Evolutionary conservation across 148 eudicot genomes (phyloP), one percentile per base, ranked within the genome.

Genomic region (Euryodendron excelsum): DNA sequence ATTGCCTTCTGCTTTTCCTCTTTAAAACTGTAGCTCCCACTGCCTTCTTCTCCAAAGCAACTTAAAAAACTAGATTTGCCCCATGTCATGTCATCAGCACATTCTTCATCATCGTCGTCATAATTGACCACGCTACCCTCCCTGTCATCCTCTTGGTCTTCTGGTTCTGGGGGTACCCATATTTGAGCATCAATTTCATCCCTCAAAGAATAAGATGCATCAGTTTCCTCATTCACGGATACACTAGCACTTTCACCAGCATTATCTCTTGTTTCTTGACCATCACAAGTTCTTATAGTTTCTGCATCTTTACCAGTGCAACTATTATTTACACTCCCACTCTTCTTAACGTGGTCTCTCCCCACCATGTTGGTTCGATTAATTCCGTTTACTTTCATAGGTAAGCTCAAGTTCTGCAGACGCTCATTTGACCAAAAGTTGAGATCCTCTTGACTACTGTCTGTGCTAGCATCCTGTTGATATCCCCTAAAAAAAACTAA

Each of bases 121-220:
- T 80, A 77, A 80, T 83, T 76, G 9, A 85, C 78, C 77, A 91
- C 63, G 78, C 91, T 87, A 77, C 88, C 85, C 33, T 85, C 86
- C 61, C 77, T n/a, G 67, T 94, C 88, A 87, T 92, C 87, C 50
- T 83, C 87, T 64, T 73, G 58, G 62, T 86, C 86, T 81, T 91
- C 96, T 59, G 99, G 84, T 61, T 89, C 92, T 27, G 99, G 99
- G 68, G 97, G 98, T 64, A 78, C 39, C 99, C 99, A 95, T 74
- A 93, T 80, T 33, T 82, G 83, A 62, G 77, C 83, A 82, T 83
- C 85, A 59, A 80, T 66, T 77, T 85, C 86, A 78, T 85, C 89
- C 79, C 77, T 83, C 33, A 52, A 72, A 27, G 84, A 62, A 66
- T 75, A 61, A 69, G 79, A 68, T 60, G 39, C 68, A 36, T 72